phyloP scores from a whole-genome alignment of 2,329 filamentous ascomycete species.

The Hymenoscyphus occultus region DNA sequence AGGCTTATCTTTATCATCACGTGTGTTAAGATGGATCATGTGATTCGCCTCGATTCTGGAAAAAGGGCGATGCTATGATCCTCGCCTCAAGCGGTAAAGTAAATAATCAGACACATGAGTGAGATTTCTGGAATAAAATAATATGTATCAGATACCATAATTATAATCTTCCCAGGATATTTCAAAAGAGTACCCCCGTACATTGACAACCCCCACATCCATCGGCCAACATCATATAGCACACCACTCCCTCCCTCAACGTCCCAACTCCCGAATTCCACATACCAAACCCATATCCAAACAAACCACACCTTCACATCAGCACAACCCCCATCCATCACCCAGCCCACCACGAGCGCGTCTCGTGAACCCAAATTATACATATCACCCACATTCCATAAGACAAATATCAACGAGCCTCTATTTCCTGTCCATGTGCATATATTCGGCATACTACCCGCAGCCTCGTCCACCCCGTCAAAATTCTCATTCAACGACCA shows the following conservation, averaged over 20 bases:
- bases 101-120: too few species aligned
- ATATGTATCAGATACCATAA: too few species aligned
- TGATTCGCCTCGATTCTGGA: background rate
- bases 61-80: too few species aligned
- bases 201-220: background rate
- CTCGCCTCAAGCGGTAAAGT: too few species aligned
- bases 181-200: background rate
- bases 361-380: background rate
- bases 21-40: background rate
- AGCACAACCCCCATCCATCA: background rate
- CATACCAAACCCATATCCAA: background rate
- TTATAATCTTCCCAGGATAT: too few species aligned
- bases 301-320: background rate
- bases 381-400: too few species aligned
- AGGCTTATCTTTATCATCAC: constrained; percentile 12
- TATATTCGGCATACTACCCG: background rate
- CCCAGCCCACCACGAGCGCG: background rate
- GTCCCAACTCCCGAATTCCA: background rate
- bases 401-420: too few species aligned
- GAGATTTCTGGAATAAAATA: too few species aligned
- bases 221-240: background rate
- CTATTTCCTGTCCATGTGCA: background rate
- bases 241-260: background rate
- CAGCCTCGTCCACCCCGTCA: background rate
- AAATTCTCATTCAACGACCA: background rate